A percentile compares a stretch with the other conserved stretches of the same genome.
phyloP scores from a whole-genome alignment of 371 early-diverging fungal genomes.

The Nematocida minor region DNA sequence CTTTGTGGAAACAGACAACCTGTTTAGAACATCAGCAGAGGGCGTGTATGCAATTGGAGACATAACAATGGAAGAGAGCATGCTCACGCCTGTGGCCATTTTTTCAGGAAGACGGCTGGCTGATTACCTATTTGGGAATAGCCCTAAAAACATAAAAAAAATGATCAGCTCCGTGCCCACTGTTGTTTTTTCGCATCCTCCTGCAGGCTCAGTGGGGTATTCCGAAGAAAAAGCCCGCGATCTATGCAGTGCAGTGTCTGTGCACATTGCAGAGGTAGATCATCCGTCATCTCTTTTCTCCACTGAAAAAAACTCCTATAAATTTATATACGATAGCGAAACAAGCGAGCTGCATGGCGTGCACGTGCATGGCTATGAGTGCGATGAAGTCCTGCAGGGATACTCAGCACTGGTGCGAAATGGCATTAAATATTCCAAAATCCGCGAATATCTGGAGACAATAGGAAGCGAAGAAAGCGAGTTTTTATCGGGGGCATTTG shows the following conservation, averaged over 20 bases:
- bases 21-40: conserved; percentile 70
- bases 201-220: conserved; percentile 73
- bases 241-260: not conserved
- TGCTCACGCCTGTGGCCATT: conserved; percentile 74
- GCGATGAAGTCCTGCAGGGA: conserved; percentile 42
- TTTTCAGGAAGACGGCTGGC: conserved; percentile 80
- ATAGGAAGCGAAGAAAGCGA: not conserved
- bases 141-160: conserved; percentile 70
- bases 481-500: not conserved
- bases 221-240: conserved; percentile 72
- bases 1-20: conserved; percentile 70
- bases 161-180: conserved; percentile 72
- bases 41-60: conserved; percentile 83
- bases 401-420: conserved; percentile 22
- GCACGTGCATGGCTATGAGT: conserved; percentile 24
- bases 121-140: conserved; percentile 80
- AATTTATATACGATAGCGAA: conserved; percentile 2
- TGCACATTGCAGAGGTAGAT: not conserved
- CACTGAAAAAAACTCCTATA: conserved; percentile 6
- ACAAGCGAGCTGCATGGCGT: conserved; percentile 24
- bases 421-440: not conserved
- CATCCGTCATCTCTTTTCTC: conserved; percentile 1
- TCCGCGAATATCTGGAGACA: not conserved
- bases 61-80: conserved; percentile 73
- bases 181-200: conserved; percentile 87